These are phyloP conservation scores for Saccharomycopsis oosterbeekiorum DNA, from an alignment of 805 yeast species.

Conservation along the genomic window DNA sequence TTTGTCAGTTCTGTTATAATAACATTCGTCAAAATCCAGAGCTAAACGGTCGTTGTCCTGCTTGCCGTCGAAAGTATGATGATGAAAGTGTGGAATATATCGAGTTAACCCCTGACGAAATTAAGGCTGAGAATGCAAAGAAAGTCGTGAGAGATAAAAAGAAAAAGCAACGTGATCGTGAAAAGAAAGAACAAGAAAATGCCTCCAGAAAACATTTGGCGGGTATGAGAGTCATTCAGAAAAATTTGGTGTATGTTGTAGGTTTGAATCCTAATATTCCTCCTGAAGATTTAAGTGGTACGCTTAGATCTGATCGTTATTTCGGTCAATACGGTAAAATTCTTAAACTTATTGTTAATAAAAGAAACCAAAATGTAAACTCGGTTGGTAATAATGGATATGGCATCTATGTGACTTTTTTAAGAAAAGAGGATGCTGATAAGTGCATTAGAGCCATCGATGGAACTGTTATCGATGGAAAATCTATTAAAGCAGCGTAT, in stretches of 20 bases:
- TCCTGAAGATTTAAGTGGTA: constrained; percentile 74
- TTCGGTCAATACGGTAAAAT: constrained; percentile 99
- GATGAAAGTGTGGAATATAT: constrained; percentile 89
- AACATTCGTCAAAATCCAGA: constrained; percentile 94
- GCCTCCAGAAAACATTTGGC: constrained; percentile 79
- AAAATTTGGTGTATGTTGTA: constrained; percentile 90
- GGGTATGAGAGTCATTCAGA: constrained; percentile 97
- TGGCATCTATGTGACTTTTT: constrained; percentile 92
- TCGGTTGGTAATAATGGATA: constrained; percentile 44
- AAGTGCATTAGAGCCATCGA: constrained; percentile 85
- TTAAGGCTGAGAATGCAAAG: constrained; percentile 68
- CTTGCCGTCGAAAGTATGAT: constrained; percentile 88
- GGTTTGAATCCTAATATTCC: constrained; percentile 84
- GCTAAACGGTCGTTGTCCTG: constrained; percentile 93
- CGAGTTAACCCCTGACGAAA: constrained; percentile 73
- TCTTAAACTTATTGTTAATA: constrained; percentile 85
- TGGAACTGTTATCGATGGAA: constrained; percentile 89
- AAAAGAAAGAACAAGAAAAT: constrained; percentile 81
- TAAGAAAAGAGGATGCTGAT: constrained; percentile 90
- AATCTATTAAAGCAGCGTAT: constrained; percentile 84
- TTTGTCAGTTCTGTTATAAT: constrained; percentile 96
- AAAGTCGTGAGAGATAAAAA: constrained; percentile 75
- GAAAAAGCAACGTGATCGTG: constrained; percentile 79
- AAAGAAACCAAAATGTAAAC: constrained; percentile 43
- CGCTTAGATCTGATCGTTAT: constrained; percentile 80